phyloP scores from a whole-genome alignment of 2,329 filamentous ascomycete species.

The Mariannaea elegans region DNA sequence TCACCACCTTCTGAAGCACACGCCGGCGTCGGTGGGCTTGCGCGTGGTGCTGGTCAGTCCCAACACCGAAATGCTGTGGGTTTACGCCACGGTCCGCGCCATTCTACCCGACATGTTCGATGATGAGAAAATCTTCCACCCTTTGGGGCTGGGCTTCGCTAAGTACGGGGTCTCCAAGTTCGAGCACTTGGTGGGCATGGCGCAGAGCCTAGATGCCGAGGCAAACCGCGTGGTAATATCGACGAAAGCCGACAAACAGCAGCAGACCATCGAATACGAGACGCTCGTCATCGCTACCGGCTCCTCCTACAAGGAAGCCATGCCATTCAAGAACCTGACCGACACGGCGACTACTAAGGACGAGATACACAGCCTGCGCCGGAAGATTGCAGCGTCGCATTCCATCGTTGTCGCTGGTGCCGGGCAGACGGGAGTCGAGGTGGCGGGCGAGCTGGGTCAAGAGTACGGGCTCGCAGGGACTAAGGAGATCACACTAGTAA shows the following conservation, averaged over 20 bases:
- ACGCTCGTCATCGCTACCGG: conserved; percentile 12
- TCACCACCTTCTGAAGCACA: conserved; percentile 59
- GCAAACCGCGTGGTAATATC: neutral
- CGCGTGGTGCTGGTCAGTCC: conserved; percentile 60
- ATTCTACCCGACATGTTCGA: conserved; percentile 7
- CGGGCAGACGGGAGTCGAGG: conserved; percentile 10
- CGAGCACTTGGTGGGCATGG: conserved; percentile 5
- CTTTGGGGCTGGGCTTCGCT: neutral
- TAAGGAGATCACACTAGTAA: conserved; percentile 31
- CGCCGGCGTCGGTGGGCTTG: conserved; percentile 48
- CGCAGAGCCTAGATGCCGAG: neutral
- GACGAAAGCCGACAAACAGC: neutral
- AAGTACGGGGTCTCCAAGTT: neutral
- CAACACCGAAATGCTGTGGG: conserved; percentile 62
- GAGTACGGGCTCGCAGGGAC: conserved; percentile 30
- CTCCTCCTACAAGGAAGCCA: neutral
- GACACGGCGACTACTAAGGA: neutral
- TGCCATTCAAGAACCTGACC: conserved; percentile 7
- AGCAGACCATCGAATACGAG: neutral
- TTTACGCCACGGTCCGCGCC: conserved; percentile 31
- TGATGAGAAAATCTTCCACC: neutral
- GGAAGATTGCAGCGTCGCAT: neutral
- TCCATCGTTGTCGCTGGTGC: conserved; percentile 14
- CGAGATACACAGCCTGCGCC: neutral
- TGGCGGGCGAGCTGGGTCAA: conserved; percentile 38